Evolutionary conservation across 2,329 filamentous ascomycete genomes (phyloP).

Genomic region (Aspergillus alliaceus): DNA sequence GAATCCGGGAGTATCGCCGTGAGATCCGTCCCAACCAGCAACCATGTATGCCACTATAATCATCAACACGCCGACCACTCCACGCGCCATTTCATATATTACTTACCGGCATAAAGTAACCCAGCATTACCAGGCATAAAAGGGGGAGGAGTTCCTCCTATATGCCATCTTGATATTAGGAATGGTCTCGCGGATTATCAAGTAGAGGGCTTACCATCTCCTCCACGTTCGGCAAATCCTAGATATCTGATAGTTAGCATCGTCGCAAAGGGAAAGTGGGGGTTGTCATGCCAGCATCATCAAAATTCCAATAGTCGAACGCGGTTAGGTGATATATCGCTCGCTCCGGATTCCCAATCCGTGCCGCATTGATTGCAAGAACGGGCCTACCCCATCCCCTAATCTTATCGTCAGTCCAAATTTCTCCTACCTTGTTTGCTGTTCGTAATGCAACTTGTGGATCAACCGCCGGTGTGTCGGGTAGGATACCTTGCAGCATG

Average conservation of each 20-base stretch:
- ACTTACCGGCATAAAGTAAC: slow-evolving; percentile 12
- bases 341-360: slow-evolving; percentile 8
- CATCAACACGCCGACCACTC: background rate
- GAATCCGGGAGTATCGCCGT: slow-evolving; percentile 11
- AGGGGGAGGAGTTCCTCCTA: slow-evolving; percentile 14
- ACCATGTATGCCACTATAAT: slow-evolving; percentile 14
- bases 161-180: background rate
- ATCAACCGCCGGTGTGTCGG: slow-evolving; percentile 11
- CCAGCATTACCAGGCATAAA: slow-evolving; percentile 19
- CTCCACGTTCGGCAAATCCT: slow-evolving; percentile 16
- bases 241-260: too few species aligned
- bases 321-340: slow-evolving; percentile 13
- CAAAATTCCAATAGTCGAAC: slow-evolving; percentile 15
- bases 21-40: slow-evolving; percentile 15
- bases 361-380: slow-evolving; percentile 14
- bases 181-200: background rate
- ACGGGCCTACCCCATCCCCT: slow-evolving; percentile 16
- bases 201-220: slow-evolving; percentile 3
- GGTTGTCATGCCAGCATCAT: slow-evolving; percentile 17
- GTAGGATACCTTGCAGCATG: slow-evolving; percentile 16
- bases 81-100: background rate
- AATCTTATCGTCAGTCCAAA: slow-evolving; percentile 16
- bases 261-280: too few species aligned
- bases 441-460: slow-evolving; percentile 1
- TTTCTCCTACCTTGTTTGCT: slow-evolving; percentile 10